phyloP scores from a whole-genome alignment of 208 protist species.

The Acanthamoeba divionensis region DNA sequence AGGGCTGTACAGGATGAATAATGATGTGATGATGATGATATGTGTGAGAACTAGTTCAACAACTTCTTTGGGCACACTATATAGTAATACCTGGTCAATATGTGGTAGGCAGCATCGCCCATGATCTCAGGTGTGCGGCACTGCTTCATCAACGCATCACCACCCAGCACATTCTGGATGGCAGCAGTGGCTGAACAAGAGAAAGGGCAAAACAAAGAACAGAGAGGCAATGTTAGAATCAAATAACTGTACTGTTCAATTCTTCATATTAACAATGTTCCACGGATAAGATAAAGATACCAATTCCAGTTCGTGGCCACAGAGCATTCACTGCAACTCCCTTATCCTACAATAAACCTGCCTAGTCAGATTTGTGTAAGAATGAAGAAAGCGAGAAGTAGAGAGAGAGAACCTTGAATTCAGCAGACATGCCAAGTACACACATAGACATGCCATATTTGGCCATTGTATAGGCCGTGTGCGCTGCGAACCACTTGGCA shows the following conservation, averaged over 20 bases:
- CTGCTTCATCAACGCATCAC: slow-evolving; percentile 54
- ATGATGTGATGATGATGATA: too few species aligned
- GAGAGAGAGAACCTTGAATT: slow-evolving; percentile 61
- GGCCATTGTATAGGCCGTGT: slow-evolving; percentile 78
- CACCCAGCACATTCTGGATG: slow-evolving; percentile 56
- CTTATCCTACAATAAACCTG: neutral
- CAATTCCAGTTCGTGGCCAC: slow-evolving; percentile 77
- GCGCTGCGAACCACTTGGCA: slow-evolving; percentile 73
- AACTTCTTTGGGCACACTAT: too few species aligned
- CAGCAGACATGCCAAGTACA: slow-evolving; percentile 74
- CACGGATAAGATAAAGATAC: slow-evolving; percentile 5
- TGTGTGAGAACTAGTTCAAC: too few species aligned
- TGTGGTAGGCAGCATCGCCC: slow-evolving; percentile 70
- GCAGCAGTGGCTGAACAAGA: slow-evolving; percentile 47
- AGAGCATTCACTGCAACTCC: slow-evolving; percentile 71
- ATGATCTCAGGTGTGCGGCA: slow-evolving; percentile 74
- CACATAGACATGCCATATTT: slow-evolving; percentile 82
- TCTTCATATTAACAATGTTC: too few species aligned
- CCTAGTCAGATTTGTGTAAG: neutral
- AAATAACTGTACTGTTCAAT: neutral
- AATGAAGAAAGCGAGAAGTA: neutral
- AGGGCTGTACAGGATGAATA: neutral
- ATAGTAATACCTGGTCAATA: slow-evolving; percentile 57
- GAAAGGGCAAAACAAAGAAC: neutral
- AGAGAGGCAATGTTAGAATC: neutral